These are phyloP conservation scores for Claviceps fusiformis DNA, from an alignment of 2,329 filamentous ascomycete species.

Conservation along the genomic window DNA sequence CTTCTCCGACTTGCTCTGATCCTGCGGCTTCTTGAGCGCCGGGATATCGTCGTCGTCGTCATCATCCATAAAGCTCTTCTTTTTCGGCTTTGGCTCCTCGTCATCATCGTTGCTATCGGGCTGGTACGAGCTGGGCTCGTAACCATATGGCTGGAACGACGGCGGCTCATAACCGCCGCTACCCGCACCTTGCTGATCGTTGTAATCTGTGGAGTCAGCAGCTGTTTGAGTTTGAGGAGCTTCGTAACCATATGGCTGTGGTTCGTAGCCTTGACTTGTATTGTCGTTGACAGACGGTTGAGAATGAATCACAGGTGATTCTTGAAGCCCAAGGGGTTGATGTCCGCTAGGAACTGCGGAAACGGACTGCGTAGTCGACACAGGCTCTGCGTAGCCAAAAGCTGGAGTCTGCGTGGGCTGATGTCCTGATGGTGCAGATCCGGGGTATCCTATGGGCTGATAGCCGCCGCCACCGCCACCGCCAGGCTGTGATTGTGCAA, in stretches of 20 bases:
- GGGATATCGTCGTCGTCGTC: conserved; percentile 57
- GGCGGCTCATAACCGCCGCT: conserved; percentile 45
- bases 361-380: background rate
- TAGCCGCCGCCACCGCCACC: conserved; percentile 6
- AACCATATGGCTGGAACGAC: conserved; percentile 45
- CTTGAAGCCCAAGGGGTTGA: conserved; percentile 17
- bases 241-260: conserved; percentile 37
- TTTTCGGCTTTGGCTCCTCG: conserved; percentile 47
- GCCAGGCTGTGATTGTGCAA: conserved; percentile 6
- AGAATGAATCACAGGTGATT: conserved; percentile 12
- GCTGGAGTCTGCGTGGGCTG: conserved; percentile 8
- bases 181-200: conserved; percentile 14
- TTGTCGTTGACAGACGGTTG: conserved; percentile 7
- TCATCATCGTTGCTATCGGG: conserved; percentile 34
- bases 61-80: conserved; percentile 70
- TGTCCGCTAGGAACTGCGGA: conserved; percentile 10
- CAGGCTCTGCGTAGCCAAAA: background rate
- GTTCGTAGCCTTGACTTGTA: conserved; percentile 26
- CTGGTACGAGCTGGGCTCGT: conserved; percentile 45
- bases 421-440: conserved; percentile 12
- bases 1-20: conserved; percentile 52
- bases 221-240: conserved; percentile 24
- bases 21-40: conserved; percentile 27
- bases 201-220: conserved; percentile 9
- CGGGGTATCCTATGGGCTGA: conserved; percentile 7